These are phyloP conservation scores for Sordariomycetes sp. DNA, from an alignment of 2,329 filamentous ascomycete genomes.

Conservation along the genomic window DNA sequence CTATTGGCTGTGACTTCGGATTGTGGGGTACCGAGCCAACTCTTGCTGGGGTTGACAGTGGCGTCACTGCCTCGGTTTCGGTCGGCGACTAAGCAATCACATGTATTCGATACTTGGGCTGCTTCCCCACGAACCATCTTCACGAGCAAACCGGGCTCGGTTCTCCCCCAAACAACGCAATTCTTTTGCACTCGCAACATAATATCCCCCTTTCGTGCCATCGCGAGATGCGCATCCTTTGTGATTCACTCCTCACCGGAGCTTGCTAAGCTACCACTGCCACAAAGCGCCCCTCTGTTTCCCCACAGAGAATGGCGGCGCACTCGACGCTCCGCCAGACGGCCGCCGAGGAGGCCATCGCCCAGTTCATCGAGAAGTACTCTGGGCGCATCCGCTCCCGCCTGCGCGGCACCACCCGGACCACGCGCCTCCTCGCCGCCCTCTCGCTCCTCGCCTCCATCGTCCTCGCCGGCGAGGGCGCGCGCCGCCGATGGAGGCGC, in stretches of 20 bases:
- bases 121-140: neutral
- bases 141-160: neutral
- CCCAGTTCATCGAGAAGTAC: conserved; percentile 53
- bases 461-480: conserved; percentile 67
- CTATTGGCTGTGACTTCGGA: neutral
- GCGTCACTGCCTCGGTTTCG: conserved; percentile 4
- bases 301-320: conserved; percentile 54
- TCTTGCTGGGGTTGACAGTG: neutral
- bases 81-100: conserved; percentile 3
- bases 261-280: neutral
- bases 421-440: conserved; percentile 64
- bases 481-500: conserved; percentile 65
- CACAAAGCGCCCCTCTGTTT: conserved; percentile 1
- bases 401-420: conserved; percentile 55
- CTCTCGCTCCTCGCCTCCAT: conserved; percentile 69
- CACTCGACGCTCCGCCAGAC: conserved; percentile 72
- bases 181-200: neutral
- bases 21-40: neutral
- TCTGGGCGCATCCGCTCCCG: conserved; percentile 37
- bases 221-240: neutral
- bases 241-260: neutral
- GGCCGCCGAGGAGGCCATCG: conserved; percentile 55
- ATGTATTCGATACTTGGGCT: conserved; percentile 2
- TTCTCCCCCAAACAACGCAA: neutral
- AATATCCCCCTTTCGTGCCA: neutral